Percentiles rank a stretch among this genome's conserved stretches.
These are phyloP conservation scores for Colletotrichum siamense DNA, from an alignment of 2,329 filamentous ascomycete species.

Conservation along the genomic window DNA sequence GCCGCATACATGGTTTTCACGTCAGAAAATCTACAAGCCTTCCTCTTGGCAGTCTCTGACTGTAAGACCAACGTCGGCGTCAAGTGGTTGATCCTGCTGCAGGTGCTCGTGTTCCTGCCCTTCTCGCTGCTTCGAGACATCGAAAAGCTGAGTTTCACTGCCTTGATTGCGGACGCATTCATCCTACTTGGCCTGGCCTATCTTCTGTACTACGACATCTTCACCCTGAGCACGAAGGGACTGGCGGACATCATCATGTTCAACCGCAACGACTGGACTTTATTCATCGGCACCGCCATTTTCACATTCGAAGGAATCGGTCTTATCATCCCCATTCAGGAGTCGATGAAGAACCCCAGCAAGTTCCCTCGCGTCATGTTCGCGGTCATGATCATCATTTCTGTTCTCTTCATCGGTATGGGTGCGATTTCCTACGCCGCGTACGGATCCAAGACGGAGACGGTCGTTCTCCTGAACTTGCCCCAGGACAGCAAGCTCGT, in stretches of 20 bases:
- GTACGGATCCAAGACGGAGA: slow-evolving; percentile 94
- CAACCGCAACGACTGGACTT: slow-evolving; percentile 90
- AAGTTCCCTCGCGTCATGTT: slow-evolving; percentile 91
- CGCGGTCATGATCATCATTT: slow-evolving; percentile 94
- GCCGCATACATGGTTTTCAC: slow-evolving; percentile 97
- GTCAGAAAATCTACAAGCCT: slow-evolving; percentile 92
- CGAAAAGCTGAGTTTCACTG: slow-evolving; percentile 95
- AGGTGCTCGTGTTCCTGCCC: slow-evolving; percentile 93
- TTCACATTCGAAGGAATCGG: slow-evolving; percentile 83
- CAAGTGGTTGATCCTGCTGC: slow-evolving; percentile 89
- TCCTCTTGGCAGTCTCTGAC: slow-evolving; percentile 88
- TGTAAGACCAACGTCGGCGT: slow-evolving; percentile 88
- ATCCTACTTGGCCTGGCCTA: slow-evolving; percentile 93
- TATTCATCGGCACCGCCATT: slow-evolving; percentile 98
- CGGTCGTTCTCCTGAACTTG: slow-evolving; percentile 93
- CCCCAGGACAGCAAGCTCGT: slow-evolving; percentile 95
- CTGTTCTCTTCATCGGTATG: slow-evolving; percentile 86
- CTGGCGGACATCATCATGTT: slow-evolving; percentile 88
- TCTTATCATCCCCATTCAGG: slow-evolving; percentile 77
- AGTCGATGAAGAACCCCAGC: slow-evolving; percentile 81
- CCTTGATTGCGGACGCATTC: slow-evolving; percentile 90
- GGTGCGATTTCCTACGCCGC: slow-evolving; percentile 95
- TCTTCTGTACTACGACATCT: slow-evolving; percentile 93
- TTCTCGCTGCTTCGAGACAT: slow-evolving; percentile 95
- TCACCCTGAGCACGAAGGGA: slow-evolving; percentile 78